Conservation (phyloP, 2,329 filamentous ascomycete species). For the Epicoccum nigrum region DNA sequence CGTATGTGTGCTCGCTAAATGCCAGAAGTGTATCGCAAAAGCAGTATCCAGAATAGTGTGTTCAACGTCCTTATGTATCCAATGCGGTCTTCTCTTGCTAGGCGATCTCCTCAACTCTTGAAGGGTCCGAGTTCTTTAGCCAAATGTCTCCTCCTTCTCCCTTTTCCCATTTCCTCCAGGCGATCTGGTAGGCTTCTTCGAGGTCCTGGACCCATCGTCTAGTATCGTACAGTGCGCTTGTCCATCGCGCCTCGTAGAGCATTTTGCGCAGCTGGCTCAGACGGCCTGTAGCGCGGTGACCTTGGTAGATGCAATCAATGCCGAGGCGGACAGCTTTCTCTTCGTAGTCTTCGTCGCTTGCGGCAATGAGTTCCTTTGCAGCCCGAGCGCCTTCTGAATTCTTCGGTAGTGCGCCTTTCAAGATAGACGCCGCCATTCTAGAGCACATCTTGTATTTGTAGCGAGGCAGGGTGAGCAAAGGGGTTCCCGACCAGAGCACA, state of each 20-base stretch:
- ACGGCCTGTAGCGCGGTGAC: conserved; percentile 60
- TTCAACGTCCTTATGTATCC: background rate
- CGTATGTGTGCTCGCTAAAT: conserved; percentile 23
- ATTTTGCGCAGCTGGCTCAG: conserved; percentile 79
- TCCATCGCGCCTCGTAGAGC: conserved; percentile 83
- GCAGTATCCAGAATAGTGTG: conserved; percentile 11
- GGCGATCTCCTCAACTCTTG: conserved; percentile 3
- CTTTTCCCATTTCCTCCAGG: conserved; percentile 85
- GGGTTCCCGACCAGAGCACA: conserved; percentile 94
- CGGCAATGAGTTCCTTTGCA: conserved; percentile 76
- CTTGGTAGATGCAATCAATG: conserved; percentile 39
- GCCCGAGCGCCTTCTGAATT: conserved; percentile 69
- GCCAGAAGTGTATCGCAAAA: conserved; percentile 4
- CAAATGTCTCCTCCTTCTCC: conserved; percentile 94
- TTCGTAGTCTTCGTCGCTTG: conserved; percentile 84
- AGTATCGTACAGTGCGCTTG: conserved; percentile 88
- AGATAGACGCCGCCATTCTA: conserved; percentile 93
- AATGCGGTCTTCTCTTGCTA: background rate
- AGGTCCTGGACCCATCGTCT: conserved; percentile 88
- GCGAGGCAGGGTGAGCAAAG: conserved; percentile 84
- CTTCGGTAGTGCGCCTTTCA: conserved; percentile 85
- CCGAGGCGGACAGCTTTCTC: conserved; percentile 54
- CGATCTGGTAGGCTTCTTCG: conserved; percentile 84
- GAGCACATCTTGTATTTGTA: conserved; percentile 99
- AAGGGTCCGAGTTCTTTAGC: conserved; percentile 53